These are phyloP conservation scores for Malassezia slooffiae DNA, from an alignment of 1,284 basidiomycete species.

Conservation along the genomic window DNA sequence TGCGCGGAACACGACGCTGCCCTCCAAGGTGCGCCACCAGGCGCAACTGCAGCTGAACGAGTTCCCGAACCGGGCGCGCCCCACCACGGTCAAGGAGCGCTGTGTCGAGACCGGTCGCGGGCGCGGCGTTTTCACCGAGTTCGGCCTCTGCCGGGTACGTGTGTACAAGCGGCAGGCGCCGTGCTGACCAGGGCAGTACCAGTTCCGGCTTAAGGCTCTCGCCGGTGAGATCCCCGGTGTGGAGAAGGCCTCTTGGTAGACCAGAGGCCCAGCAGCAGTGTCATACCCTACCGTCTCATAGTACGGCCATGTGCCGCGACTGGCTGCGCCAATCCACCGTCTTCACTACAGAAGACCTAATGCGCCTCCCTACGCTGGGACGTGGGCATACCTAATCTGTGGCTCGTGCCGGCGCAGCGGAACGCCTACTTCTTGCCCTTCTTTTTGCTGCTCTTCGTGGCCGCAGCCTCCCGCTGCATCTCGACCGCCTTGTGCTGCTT, in stretches of 20 bases:
- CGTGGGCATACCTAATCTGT: background rate
- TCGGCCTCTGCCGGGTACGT: slow-evolving; percentile 73
- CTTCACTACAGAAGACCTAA: no score
- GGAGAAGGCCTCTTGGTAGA: slow-evolving; percentile 73
- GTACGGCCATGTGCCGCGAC: no score
- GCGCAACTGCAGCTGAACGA: slow-evolving; percentile 89
- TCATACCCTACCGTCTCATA: no score
- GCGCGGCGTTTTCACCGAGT: slow-evolving; percentile 74
- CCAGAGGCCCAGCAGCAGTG: background rate
- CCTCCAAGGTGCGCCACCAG: slow-evolving; percentile 68
- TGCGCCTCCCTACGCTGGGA: no score
- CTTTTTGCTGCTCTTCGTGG: no score
- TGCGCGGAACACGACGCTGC: slow-evolving; percentile 41
- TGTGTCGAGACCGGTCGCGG: slow-evolving; percentile 74
- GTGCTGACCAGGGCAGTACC: slow-evolving; percentile 55
- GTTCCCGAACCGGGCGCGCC: slow-evolving; percentile 69
- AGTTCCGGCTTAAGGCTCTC: slow-evolving; percentile 74
- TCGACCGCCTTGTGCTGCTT: slow-evolving; percentile 20
- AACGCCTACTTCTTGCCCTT: slow-evolving; percentile 2
- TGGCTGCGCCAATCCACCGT: no score
- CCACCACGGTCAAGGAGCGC: slow-evolving; percentile 73
- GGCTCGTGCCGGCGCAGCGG: no score
- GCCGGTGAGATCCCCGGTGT: slow-evolving; percentile 71
- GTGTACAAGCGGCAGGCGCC: background rate
- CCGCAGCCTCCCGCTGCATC: slow-evolving; percentile 10